A percentile compares a stretch with the other conserved stretches of the same genome.
Conservation (phyloP, 768 basidiomycete species). For the Termitomyces sp. region DNA sequence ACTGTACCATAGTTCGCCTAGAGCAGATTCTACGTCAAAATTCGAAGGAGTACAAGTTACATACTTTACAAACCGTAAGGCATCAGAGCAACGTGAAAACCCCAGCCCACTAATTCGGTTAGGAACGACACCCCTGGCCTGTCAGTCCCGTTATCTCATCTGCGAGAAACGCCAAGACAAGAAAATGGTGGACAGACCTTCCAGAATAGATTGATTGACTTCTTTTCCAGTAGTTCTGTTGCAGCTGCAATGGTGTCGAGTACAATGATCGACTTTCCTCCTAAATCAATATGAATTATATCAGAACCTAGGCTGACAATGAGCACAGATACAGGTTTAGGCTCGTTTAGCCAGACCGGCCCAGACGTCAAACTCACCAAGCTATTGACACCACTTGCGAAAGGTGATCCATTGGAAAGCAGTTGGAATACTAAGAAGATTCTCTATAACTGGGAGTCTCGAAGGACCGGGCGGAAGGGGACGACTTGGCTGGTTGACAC, state of each 20-base stretch:
- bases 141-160: too few species aligned
- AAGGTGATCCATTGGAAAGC: slow-evolving; percentile 8
- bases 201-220: background rate
- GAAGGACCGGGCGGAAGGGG: slow-evolving; percentile 10
- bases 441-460: slow-evolving; percentile 7
- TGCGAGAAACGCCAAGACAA: background rate
- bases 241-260: too few species aligned
- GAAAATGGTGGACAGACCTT: background rate
- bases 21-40: too few species aligned
- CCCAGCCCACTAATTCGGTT: too few species aligned
- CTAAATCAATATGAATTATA: background rate
- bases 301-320: background rate
- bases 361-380: slow-evolving; percentile 15
- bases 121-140: too few species aligned
- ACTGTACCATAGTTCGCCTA: too few species aligned
- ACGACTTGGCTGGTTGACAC: background rate
- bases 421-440: slow-evolving; percentile 9
- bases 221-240: background rate
- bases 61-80: too few species aligned
- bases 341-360: too few species aligned
- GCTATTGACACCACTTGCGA: slow-evolving; percentile 13
- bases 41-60: too few species aligned
- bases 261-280: too few species aligned
- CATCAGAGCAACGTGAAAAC: too few species aligned
- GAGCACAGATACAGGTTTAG: background rate